Conservation (phyloP, 2,329 filamentous ascomycete genomes). For the Aspergillus melleus region DNA sequence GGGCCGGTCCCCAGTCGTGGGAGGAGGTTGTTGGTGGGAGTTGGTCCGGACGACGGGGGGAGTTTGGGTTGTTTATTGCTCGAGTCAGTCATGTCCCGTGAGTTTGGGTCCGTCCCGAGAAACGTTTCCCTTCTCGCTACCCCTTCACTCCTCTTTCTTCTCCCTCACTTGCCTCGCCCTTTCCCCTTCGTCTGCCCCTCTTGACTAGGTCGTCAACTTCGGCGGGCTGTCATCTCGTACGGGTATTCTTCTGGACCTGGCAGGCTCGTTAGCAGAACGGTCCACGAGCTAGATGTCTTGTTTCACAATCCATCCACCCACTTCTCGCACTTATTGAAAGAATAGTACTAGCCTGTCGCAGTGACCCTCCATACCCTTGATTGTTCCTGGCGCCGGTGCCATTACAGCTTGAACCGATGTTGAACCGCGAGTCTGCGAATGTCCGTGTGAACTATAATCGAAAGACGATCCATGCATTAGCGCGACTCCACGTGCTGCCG, state of each 20-base stretch:
- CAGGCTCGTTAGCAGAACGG: background rate
- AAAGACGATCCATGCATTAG: background rate
- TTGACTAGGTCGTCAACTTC: background rate
- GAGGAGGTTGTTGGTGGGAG: background rate
- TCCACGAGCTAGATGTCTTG: background rate
- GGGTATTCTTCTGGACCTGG: background rate
- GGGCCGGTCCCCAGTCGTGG: background rate
- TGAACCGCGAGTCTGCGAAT: background rate
- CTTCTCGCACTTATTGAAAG: background rate
- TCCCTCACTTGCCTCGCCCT: conserved; percentile 1
- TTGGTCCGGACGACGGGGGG: background rate
- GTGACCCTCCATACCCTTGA: background rate
- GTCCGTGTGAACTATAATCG: background rate
- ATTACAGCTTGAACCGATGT: background rate
- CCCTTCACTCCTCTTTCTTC: conserved; percentile 3
- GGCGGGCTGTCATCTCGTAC: background rate
- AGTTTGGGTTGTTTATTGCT: conserved; percentile 4
- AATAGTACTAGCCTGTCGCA: background rate
- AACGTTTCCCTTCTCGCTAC: conserved; percentile 11
- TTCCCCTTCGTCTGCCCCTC: background rate
- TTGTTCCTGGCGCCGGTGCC: background rate
- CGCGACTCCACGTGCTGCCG: background rate
- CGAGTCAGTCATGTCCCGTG: conserved; percentile 21
- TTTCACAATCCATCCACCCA: background rate
- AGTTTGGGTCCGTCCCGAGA: conserved; percentile 26